phyloP scores from a whole-genome alignment of 2,329 filamentous ascomycete genomes.

The Beauveria sp. region DNA sequence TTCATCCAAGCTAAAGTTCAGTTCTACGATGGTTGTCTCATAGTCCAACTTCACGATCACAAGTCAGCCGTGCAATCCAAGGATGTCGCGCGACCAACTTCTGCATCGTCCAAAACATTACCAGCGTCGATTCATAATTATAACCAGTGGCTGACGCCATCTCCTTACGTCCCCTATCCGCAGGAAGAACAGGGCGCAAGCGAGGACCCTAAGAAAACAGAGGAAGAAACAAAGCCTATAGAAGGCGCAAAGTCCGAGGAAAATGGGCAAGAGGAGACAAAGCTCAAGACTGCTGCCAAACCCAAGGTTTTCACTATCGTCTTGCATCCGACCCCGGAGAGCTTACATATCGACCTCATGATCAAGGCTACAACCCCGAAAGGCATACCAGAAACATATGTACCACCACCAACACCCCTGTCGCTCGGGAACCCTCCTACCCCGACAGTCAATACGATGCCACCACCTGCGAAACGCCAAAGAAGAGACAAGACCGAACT shows the following conservation, averaged over 20 bases:
- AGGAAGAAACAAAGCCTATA: slow-evolving; percentile 18
- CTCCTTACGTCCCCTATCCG: slow-evolving; percentile 72
- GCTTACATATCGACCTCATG: slow-evolving; percentile 65
- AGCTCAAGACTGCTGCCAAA: slow-evolving; percentile 42
- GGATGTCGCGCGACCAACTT: slow-evolving; percentile 41
- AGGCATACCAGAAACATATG: slow-evolving; percentile 28
- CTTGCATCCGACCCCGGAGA: slow-evolving; percentile 74
- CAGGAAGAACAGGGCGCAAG: slow-evolving; percentile 41
- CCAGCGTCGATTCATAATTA: slow-evolving; percentile 89
- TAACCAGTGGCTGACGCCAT: slow-evolving; percentile 84
- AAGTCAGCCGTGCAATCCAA: slow-evolving; percentile 58
- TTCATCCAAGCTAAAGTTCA: slow-evolving; percentile 62
- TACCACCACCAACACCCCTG: slow-evolving; percentile 60
- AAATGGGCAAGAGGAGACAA: slow-evolving; percentile 32
- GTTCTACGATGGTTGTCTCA: slow-evolving; percentile 93
- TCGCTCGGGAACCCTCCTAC: slow-evolving; percentile 49
- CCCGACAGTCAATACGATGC: slow-evolving; percentile 51
- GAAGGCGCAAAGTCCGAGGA: slow-evolving; percentile 17
- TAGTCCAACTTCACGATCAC: slow-evolving; percentile 90
- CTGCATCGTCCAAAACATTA: slow-evolving; percentile 52
- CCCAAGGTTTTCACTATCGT: slow-evolving; percentile 70
- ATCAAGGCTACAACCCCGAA: slow-evolving; percentile 67
- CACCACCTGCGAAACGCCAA: slow-evolving; percentile 55
- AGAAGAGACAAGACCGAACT: slow-evolving; percentile 70
- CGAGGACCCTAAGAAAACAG: slow-evolving; percentile 32